Percentiles rank a stretch among this genome's conserved stretches.
These are phyloP conservation scores for Fusarium floridanum DNA, from an alignment of 2,329 filamentous ascomycete species.

Conservation along the genomic window DNA sequence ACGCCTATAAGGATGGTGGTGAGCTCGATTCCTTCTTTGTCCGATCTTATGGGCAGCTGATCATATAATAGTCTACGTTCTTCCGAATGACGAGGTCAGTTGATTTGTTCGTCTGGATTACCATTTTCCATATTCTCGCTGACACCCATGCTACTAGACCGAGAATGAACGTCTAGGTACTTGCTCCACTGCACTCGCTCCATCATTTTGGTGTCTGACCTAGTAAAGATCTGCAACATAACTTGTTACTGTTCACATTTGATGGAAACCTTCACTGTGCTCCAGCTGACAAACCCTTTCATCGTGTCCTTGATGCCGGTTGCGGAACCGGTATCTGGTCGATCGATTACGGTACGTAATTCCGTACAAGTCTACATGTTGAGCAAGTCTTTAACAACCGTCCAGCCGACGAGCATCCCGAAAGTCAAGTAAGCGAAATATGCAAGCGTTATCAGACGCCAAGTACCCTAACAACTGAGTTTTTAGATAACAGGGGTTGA, in stretches of 20 bases:
- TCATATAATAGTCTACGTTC: background rate
- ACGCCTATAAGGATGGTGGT: background rate
- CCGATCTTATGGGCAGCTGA: background rate
- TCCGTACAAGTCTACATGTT: background rate
- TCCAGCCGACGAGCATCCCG: background rate
- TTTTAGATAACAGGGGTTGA: background rate
- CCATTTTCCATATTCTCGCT: background rate
- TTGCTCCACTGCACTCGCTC: too few relatives aligned
- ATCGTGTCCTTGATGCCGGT: background rate
- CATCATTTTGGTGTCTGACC: too few relatives aligned
- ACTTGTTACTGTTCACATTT: background rate
- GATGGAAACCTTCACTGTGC: background rate
- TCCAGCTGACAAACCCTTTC: background rate
- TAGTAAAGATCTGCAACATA: background rate
- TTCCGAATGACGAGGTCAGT: background rate
- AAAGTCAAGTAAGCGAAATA: background rate
- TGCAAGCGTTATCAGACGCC: background rate
- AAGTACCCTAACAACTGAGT: background rate
- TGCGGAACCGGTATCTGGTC: constrained; percentile 1
- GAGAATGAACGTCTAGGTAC: background rate
- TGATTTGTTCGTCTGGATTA: background rate
- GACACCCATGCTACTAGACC: background rate
- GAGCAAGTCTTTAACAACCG: background rate
- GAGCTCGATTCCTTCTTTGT: background rate
- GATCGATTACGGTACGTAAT: background rate